Evolutionary conservation across 306 rosid species (phyloP).

Genomic region (Vachellia collinsii): DNA sequence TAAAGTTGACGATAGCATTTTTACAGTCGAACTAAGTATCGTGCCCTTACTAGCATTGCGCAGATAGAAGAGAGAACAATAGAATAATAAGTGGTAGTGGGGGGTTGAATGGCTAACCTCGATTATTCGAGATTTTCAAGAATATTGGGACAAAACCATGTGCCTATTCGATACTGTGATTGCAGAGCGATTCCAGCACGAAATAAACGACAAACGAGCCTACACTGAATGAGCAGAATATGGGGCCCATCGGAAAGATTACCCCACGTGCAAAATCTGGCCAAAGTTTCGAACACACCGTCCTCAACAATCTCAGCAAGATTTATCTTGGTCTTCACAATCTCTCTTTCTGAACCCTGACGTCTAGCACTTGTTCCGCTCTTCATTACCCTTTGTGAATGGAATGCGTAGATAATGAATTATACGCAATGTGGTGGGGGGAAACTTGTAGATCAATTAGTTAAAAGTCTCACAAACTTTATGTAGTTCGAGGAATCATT

Average conservation of each 20-base stretch:
- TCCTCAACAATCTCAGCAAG: too few species aligned
- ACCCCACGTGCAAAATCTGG: not conserved
- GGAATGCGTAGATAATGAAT: not conserved
- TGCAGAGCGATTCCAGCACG: not conserved
- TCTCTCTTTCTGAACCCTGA: too few species aligned
- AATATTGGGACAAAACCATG: conserved; percentile 24
- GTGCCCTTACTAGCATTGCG: not conserved
- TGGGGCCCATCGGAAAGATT: not conserved
- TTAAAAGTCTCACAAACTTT: not conserved
- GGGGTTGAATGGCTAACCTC: conserved; percentile 19
- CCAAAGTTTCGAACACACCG: not conserved
- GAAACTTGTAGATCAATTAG: not conserved
- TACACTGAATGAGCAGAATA: not conserved
- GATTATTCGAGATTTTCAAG: conserved; percentile 17
- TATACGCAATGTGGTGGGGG: not conserved
- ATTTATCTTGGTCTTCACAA: too few species aligned
- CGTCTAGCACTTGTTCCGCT: not conserved
- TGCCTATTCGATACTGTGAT: not conserved
- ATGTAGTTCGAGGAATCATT: not conserved
- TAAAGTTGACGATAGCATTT: not conserved
- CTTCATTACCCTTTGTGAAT: not conserved
- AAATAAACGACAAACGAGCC: not conserved
- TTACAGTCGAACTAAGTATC: not conserved
- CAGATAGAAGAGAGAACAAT: not conserved
- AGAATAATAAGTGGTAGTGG: not conserved